Conservation (phyloP, 371 early-diverging fungal genomes). For the Mucor sp. region DNA sequence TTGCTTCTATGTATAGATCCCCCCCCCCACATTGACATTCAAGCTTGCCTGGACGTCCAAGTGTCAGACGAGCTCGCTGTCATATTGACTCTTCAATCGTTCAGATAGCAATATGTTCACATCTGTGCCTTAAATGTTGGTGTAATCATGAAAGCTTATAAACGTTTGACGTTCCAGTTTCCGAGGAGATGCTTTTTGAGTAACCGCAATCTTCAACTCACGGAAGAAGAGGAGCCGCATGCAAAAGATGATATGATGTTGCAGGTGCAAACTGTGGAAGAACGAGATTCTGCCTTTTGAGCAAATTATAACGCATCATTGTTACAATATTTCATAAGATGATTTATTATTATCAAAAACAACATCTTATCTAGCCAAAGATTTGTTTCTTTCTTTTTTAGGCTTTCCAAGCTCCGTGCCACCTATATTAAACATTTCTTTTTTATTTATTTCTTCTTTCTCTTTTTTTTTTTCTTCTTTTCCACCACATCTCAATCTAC, state of each 20-base stretch:
- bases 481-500: neutral
- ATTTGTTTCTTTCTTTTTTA: slow-evolving; percentile 1
- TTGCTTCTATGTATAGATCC: no score
- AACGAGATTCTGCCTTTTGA: neutral
- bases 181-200: neutral
- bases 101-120: no score
- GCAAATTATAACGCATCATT: neutral
- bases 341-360: neutral
- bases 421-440: neutral
- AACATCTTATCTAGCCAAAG: neutral
- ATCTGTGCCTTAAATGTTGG: neutral
- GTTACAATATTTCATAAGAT: neutral
- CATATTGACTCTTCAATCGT: no score
- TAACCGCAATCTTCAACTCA: neutral
- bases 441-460: slow-evolving; percentile 1
- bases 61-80: no score
- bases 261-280: neutral
- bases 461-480: neutral
- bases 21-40: no score
- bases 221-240: neutral
- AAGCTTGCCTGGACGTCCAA: no score
- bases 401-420: neutral
- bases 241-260: neutral
- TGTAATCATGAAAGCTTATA: neutral
- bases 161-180: neutral